Evolutionary conservation across 441 rosid genomes (phyloP), one percentile per base, ranked within the genome.

Genomic region (Erysimum cheiri): DNA sequence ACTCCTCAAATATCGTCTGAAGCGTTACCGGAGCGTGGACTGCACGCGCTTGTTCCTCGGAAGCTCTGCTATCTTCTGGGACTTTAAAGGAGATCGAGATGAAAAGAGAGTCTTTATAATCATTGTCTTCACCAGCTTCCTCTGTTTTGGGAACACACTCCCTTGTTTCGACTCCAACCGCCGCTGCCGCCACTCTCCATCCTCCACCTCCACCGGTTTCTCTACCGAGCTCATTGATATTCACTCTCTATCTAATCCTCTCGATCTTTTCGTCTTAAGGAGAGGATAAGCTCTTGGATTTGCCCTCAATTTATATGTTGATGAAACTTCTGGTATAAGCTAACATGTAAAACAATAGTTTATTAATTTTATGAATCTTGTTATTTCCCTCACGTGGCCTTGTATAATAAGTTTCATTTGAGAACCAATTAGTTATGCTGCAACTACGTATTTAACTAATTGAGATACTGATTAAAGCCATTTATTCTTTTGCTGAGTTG

Each of bases 91-190:
- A 52, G 55, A 4, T 33, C 60, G 54, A 69, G 62, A 61, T 6
- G 28, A 15, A 37, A 77, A 59, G 15, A 74, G 15, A 37, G 6
- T 14, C n/a, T 82, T 29, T 22, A 82, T 17, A 57, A 82, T 77
- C 78, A 75, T 67, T 6, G 60, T 79, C 73, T 77, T 82, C 50
- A 84, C 83, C 10, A 70, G 17, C 72, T 64, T 78, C 58, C 70
- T 80, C 70, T 67, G 64, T 69, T 71, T 73, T 8, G 82, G 84
- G 40, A 83, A 56, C 36, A 81, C 81, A 53, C 81, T 81, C 22
- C 76, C 81, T 14, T 54, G 37, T 47, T 74, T 72, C 15, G 71
- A 36, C 37, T 72, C 74, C 26, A 74, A 47, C 69, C 53, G 24
- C 13, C 29, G 46, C 33, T 0, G 44, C 29, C 54, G 9, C 67